Evolutionary conservation across 73 alveolate genomes (phyloP).

Genomic region (Paramecium pentaurelia): DNA sequence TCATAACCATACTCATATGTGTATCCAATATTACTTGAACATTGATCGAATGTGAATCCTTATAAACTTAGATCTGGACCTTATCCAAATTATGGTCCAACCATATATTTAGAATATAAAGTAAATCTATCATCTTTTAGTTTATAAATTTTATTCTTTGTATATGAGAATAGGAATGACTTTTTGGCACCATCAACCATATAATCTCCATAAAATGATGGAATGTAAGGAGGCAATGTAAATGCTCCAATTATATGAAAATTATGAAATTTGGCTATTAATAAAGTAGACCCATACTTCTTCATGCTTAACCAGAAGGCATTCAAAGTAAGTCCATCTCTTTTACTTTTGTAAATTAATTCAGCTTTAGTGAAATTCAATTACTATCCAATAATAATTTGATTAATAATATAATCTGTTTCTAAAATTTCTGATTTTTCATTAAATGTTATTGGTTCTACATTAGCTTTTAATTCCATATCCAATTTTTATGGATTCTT

Average conservation of each 20-base stretch:
- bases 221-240: neutral
- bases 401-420: neutral
- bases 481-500: neutral
- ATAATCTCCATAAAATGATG: neutral
- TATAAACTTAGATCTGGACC: neutral
- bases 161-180: neutral
- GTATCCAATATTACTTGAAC: neutral
- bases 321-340: neutral
- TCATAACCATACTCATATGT: neutral
- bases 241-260: neutral
- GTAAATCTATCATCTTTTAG: neutral
- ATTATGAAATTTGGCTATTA: neutral
- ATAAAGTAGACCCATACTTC: neutral
- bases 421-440: neutral
- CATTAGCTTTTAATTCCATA: neutral
- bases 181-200: neutral
- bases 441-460: neutral
- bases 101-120: neutral
- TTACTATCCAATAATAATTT: neutral
- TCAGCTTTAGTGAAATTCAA: neutral
- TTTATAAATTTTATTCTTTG: neutral
- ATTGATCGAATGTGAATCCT: neutral
- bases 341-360: neutral
- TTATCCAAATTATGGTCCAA: neutral
- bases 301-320: neutral